phyloP scores from a whole-genome alignment of 768 basidiomycete species.

The Agrocybe chaxingu region DNA sequence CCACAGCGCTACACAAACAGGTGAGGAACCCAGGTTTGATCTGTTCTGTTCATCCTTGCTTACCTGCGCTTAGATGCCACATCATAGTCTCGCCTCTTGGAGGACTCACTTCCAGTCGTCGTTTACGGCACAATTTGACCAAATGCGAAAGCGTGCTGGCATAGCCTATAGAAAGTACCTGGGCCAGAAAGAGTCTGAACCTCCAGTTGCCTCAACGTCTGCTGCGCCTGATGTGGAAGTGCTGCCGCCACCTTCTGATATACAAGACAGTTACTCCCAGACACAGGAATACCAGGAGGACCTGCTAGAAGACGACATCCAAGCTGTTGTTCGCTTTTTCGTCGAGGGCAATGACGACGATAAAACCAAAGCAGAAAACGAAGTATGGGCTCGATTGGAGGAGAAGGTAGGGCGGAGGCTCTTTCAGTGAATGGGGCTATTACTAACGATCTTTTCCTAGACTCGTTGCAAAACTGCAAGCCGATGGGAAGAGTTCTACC shows the following conservation, averaged over 20 bases:
- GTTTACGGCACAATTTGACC: constrained; percentile 38
- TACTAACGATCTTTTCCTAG: constrained; percentile 22
- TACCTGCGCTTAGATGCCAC: constrained; percentile 47
- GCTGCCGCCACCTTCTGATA: constrained; percentile 1
- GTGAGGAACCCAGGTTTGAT: constrained; percentile 25
- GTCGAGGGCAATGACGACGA: constrained; percentile 46
- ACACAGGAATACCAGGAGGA: too few species aligned
- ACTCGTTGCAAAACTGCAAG: constrained; percentile 34
- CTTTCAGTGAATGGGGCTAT: not conserved
- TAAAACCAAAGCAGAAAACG: constrained; percentile 28
- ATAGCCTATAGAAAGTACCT: constrained; percentile 46
- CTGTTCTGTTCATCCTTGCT: not conserved
- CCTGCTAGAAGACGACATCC: constrained; percentile 39
- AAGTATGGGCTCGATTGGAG: constrained; percentile 48
- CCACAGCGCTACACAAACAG: constrained; percentile 40
- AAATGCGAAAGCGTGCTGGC: constrained; percentile 44
- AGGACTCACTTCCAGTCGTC: constrained; percentile 28
- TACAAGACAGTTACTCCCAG: not conserved
- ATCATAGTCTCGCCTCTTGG: constrained; percentile 57
- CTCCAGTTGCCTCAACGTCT: constrained; percentile 1
- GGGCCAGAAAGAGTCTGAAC: constrained; percentile 14
- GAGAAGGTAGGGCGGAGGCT: constrained; percentile 34
- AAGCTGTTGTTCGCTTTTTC: constrained; percentile 53
- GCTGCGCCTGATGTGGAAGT: constrained; percentile 8
- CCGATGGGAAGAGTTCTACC: constrained; percentile 53